These are phyloP conservation scores for Dioscorea cayenensis DNA, from an alignment of 116 monocot species.

Conservation along the genomic window DNA sequence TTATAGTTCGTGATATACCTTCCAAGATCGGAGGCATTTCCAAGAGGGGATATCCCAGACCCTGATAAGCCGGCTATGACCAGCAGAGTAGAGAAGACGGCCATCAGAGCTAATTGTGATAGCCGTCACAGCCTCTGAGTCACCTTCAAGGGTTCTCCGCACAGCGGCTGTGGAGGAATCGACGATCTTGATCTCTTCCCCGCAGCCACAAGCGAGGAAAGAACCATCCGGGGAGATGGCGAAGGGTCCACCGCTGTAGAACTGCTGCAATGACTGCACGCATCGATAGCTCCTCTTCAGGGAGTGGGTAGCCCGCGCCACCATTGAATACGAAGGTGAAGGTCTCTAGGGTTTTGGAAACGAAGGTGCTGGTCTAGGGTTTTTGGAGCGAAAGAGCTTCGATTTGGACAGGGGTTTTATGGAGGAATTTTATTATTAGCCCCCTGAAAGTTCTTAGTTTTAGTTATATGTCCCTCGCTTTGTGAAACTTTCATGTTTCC, in stretches of 20 bases:
- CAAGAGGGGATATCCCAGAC: constrained; percentile 77
- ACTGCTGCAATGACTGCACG: constrained; percentile 63
- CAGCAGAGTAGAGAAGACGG: constrained; percentile 70
- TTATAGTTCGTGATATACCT: constrained; percentile 30
- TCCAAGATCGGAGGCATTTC: constrained; percentile 88
- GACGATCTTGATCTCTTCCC: constrained; percentile 74
- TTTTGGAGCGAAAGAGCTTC: background rate
- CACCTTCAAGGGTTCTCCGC: constrained; percentile 46
- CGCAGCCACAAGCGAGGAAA: constrained; percentile 80
- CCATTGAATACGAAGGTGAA: constrained; percentile 1
- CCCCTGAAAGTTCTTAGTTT: too few species aligned
- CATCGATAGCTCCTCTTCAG: constrained; percentile 73
- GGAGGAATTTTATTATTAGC: background rate
- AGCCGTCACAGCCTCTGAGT: constrained; percentile 65
- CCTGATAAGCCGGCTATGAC: constrained; percentile 74
- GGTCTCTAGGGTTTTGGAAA: background rate
- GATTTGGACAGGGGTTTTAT: background rate
- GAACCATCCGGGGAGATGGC: constrained; percentile 55
- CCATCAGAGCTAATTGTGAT: constrained; percentile 62
- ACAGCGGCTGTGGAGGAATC: constrained; percentile 41
- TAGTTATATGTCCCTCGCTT: too few species aligned
- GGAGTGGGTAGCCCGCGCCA: constrained; percentile 6
- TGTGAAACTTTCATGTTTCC: too few species aligned
- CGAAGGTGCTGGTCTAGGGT: background rate
- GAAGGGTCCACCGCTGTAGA: constrained; percentile 74